phyloP scores from a whole-genome alignment of 73 alveolate species.

The Symbiodinium pilosum region DNA sequence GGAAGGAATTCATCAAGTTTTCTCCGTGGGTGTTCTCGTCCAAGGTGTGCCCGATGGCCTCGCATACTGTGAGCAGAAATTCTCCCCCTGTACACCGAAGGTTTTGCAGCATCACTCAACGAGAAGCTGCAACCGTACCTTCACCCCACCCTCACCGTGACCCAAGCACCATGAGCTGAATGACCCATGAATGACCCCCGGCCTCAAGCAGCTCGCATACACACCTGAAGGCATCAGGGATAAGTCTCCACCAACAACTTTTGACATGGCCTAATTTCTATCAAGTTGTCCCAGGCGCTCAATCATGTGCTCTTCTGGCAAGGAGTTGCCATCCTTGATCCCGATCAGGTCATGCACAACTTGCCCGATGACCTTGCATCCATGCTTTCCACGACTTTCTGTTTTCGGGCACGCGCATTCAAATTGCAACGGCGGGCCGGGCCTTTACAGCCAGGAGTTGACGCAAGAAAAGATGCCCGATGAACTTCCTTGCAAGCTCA shows the following conservation, averaged over 20 bases:
- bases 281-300: constrained; percentile 40
- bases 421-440: not conserved
- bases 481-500: constrained; percentile 80
- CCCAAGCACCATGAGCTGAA: no score
- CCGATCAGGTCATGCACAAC: constrained; percentile 88
- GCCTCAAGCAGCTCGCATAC: constrained; percentile 83
- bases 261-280: no score
- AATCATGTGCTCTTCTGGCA: constrained; percentile 91
- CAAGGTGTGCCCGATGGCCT: constrained; percentile 87
- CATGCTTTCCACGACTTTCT: not conserved
- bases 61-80: no score
- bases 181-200: no score
- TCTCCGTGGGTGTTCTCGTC: constrained; percentile 77
- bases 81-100: no score
- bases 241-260: no score
- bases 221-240: constrained; percentile 14
- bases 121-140: not conserved
- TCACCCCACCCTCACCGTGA: not conserved
- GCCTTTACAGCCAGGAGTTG: constrained; percentile 88
- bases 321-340: constrained; percentile 38
- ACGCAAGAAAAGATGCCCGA: constrained; percentile 75
- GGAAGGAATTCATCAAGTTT: constrained; percentile 71
- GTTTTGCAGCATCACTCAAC: no score
- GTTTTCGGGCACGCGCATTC: not conserved
- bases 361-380: constrained; percentile 70